These are phyloP conservation scores for Gomphus sp. DNA, from an alignment of 1,284 basidiomycete species.

Conservation along the genomic window DNA sequence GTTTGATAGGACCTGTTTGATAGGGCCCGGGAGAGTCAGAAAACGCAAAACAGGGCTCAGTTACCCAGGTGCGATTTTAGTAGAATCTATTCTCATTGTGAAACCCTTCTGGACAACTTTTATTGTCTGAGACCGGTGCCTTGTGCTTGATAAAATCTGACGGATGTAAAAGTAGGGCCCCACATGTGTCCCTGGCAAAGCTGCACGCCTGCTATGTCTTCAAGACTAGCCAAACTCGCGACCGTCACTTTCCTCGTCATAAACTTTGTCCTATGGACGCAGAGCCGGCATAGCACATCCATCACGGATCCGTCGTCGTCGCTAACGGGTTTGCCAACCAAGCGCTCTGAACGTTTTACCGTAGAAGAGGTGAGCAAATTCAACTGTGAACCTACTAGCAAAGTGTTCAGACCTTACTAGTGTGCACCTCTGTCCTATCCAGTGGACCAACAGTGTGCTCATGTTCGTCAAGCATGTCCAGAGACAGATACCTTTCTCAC, in stretches of 20 bases:
- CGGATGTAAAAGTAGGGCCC: not conserved
- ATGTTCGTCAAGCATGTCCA: conserved; percentile 48
- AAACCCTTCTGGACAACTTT: no score
- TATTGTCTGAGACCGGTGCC: no score
- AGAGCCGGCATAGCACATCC: conserved; percentile 39
- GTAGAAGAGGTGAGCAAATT: conserved; percentile 2
- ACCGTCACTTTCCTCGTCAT: conserved; percentile 42
- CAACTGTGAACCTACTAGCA: not conserved
- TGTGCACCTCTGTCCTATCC: conserved; percentile 53
- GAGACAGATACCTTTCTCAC: conserved; percentile 53
- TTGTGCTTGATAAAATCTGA: no score
- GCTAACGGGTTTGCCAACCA: not conserved
- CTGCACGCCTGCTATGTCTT: not conserved
- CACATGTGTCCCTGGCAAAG: not conserved
- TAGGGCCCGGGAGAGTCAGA: no score
- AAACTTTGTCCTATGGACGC: conserved; percentile 57
- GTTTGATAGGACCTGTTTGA: no score
- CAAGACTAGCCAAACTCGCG: conserved; percentile 31
- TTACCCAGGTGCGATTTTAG: no score
- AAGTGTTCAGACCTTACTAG: conserved; percentile 1
- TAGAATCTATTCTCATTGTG: no score
- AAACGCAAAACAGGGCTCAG: no score
- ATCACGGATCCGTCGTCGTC: conserved; percentile 13
- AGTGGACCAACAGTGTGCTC: conserved; percentile 49
- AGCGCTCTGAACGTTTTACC: conserved; percentile 2